A percentile compares a stretch with the other conserved stretches of the same genome.
Conservation (phyloP, 2,329 filamentous ascomycete genomes). For the Penicillium italicum region DNA sequence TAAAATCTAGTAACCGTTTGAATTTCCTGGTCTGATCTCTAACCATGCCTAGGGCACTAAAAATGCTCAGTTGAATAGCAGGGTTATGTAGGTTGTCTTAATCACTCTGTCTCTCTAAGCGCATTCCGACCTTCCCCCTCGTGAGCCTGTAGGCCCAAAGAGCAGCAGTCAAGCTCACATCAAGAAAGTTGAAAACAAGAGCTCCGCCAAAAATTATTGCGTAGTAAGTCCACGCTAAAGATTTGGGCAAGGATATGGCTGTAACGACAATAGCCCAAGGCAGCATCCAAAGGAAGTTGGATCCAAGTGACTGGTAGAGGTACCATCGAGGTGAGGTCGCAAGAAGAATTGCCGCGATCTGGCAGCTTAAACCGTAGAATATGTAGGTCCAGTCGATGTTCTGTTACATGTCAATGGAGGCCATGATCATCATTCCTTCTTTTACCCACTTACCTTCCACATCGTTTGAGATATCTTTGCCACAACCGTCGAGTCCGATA, state of each 20-base stretch:
- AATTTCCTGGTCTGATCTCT: not conserved
- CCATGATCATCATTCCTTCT: not conserved
- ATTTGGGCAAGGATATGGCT: constrained; percentile 1
- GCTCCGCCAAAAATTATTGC: constrained; percentile 22
- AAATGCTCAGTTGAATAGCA: not conserved
- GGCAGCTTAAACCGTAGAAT: constrained; percentile 25
- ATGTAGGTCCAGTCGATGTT: constrained; percentile 12
- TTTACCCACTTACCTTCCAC: constrained; percentile 48
- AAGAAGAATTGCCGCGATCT: constrained; percentile 62
- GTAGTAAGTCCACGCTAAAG: constrained; percentile 22
- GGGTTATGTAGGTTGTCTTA: not conserved
- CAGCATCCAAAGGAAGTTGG: constrained; percentile 65
- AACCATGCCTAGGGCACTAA: not conserved
- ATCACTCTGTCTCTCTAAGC: not conserved
- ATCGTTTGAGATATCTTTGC: constrained; percentile 61
- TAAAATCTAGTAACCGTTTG: not conserved
- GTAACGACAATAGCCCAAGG: constrained; percentile 63
- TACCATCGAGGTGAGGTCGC: constrained; percentile 65
- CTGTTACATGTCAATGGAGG: too few relatives aligned
- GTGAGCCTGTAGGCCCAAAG: constrained; percentile 9
- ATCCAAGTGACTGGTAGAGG: constrained; percentile 62
- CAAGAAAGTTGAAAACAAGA: constrained; percentile 22
- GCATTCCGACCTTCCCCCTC: constrained; percentile 1
- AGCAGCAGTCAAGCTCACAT: constrained; percentile 6
- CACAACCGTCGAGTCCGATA: constrained; percentile 36